Base-by-base conservation (phyloP, 345 rosid species). In the Euphorbia peplus region DNA sequence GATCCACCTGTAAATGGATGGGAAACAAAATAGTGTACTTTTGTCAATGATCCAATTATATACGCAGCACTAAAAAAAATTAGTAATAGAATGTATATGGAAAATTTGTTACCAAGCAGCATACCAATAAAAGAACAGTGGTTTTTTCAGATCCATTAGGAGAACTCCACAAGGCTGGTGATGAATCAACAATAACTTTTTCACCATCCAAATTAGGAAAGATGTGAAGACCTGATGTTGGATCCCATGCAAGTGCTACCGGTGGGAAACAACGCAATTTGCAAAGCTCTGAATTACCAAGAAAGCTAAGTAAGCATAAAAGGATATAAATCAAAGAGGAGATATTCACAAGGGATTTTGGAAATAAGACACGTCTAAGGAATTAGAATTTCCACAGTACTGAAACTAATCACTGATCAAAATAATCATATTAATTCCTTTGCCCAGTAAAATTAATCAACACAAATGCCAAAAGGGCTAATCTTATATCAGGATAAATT, bases 201-300 rank as follows among this genome's bases (percentile, higher is more conserved):
- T 86, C 86, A 69, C 87, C 75, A 70, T 76, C 79, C 67, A 87
- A 81, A 76, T 84, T 91, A 59, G 97, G 96, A 80, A 88, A 83
- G 52, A 90, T 69, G 57, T 95, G 86, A 64, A 90, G 85, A 60
- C 98, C 99, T 61, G 96, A 84, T 37, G 82, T 83, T 50, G 89
- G 76, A 82, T 91, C 99, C 99, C 99, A 95, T 72, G 90, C 99
- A 82, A 95, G 89, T 56, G 91, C 99, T 41, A 87, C 88, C 46
- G 99, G 99, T 73, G 99, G 99, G 79, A 95, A 95, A 76, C 99
- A 95, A 52, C 99, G 96, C 79, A 91, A 70, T 80, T 86, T 95
- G 86, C 99, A 95, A 80, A 95, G 92, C 73, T 83, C 99, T 95
- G 87, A 60, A 85, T 60, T 70, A 58, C n/a, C 55, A 60, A 32